Base-by-base conservation (phyloP, 345 rosid species). In the Euclidium syriacum region DNA sequence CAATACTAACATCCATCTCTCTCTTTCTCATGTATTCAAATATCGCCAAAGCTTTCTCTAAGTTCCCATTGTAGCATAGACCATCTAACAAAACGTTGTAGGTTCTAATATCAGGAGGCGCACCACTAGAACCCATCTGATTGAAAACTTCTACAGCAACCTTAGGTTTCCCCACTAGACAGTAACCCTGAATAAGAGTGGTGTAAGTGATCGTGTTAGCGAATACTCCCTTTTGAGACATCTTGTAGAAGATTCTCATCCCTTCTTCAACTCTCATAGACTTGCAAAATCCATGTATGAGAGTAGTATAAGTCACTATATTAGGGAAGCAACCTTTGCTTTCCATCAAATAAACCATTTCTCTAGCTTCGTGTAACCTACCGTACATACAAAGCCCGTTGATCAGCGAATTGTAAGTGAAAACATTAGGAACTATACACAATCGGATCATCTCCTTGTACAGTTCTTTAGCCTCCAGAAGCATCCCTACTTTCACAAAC, bases 331-430 rank as follows among this genome's bases (percentile, higher is more conserved):
- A 32, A 0, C 66, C 77, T 1, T 64, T 62, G 11, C 57, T 44
- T 46, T 38, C 59, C 73, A 67, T 68, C 68, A 26, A 49, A 23
- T 62, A 3, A 26, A 75, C 24, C 60, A 78, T 53, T 6, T 27
- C 7, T 32, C 5, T 19, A 26, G 81, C 85, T 34, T 76, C 71
- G 10, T 56, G 65, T 42, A 75, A 3, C 14, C 55, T 65, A 33
- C 73, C 62, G 1, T 41, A 25, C 66, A 33, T 34, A 33, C 83
- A 81, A 56, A 59, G 55, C 34, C 79, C 85, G 15, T 43, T 23
- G 27, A 81, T 76, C 43, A 78, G 17, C 0, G 83, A 64, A 18
- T 29, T 78, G 64, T 70, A 76, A 48, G 83, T 76, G 57, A 75
- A 53, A 39, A 76, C 67, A 36, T 58, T 58, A 47, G 84, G 84